Evolutionary conservation across 192 early-diverging fungal species (phyloP).

Genomic region (Coemansia javaensis): DNA sequence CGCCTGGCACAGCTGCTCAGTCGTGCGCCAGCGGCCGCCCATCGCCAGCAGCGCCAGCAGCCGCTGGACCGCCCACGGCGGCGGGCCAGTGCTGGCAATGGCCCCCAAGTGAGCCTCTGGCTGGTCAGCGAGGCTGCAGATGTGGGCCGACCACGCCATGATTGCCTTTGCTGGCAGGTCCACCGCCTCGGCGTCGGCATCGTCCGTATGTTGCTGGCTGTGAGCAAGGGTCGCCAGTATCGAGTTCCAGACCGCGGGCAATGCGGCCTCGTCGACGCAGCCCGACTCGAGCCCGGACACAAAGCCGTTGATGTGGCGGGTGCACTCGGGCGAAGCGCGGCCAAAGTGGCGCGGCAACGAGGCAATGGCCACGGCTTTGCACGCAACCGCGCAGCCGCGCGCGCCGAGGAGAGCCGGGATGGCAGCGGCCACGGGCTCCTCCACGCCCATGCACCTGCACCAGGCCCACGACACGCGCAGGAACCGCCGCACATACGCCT

Average conservation of each 20-base stretch:
- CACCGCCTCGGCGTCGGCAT: not conserved
- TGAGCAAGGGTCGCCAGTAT: not conserved
- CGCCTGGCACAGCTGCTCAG: constrained; percentile 14
- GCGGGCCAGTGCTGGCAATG: constrained; percentile 19
- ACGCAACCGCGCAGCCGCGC: constrained; percentile 10
- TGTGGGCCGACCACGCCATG: constrained; percentile 7
- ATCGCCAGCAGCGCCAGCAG: constrained; percentile 22
- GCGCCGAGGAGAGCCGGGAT: constrained; percentile 12
- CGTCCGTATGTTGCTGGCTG: not conserved
- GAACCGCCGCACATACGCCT: constrained; percentile 11
- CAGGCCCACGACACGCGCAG: constrained; percentile 32
- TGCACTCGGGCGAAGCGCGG: not conserved
- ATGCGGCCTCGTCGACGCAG: not conserved
- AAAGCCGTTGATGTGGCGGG: not conserved
- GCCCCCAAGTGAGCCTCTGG: not conserved
- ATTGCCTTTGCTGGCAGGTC: constrained; percentile 6
- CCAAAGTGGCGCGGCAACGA: not conserved
- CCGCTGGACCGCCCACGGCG: constrained; percentile 18
- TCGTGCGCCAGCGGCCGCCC: constrained; percentile 12
- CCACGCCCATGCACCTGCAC: constrained; percentile 16
- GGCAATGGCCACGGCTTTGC: constrained; percentile 6
- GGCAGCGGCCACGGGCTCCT: not conserved
- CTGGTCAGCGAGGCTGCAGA: not conserved
- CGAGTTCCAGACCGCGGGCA: constrained; percentile 5
- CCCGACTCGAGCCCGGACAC: not conserved